phyloP scores from a whole-genome alignment of 2,329 filamentous ascomycete genomes.

The Microcyclosporella mali region DNA sequence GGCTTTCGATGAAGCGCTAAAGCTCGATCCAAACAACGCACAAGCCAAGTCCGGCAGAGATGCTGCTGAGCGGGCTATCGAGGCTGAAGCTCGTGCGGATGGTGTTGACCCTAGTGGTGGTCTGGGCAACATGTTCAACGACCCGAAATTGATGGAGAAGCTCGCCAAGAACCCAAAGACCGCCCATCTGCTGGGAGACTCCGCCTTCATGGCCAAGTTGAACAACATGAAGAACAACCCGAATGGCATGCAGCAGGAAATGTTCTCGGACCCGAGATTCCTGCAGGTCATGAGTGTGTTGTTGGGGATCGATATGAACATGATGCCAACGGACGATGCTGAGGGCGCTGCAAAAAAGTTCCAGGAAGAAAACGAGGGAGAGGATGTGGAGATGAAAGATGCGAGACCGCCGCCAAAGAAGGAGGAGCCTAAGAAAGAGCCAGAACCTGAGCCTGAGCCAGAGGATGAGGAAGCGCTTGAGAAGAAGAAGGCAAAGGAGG shows the following conservation, averaged over 20 bases:
- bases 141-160: slow-evolving; percentile 84
- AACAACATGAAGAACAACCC: slow-evolving; percentile 77
- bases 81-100: slow-evolving; percentile 63
- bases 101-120: slow-evolving; percentile 64
- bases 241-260: slow-evolving; percentile 67
- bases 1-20: slow-evolving; percentile 89
- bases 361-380: slow-evolving; percentile 60
- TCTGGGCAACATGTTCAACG: slow-evolving; percentile 88
- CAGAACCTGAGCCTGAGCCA: slow-evolving; percentile 58
- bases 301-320: slow-evolving; percentile 87
- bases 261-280: slow-evolving; percentile 77
- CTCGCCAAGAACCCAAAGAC: slow-evolving; percentile 94
- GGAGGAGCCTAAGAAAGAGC: slow-evolving; percentile 50
- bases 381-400: slow-evolving; percentile 76
- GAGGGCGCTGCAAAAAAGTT: slow-evolving; percentile 42
- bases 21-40: slow-evolving; percentile 84
- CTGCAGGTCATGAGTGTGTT: slow-evolving; percentile 89
- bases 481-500: slow-evolving; percentile 85
- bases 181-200: slow-evolving; percentile 68
- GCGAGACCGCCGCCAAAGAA: slow-evolving; percentile 55
- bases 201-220: slow-evolving; percentile 84
- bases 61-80: slow-evolving; percentile 80
- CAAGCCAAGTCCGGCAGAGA: slow-evolving; percentile 85
- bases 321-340: slow-evolving; percentile 49
- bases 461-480: slow-evolving; percentile 77